phyloP scores from a whole-genome alignment of 1,284 basidiomycete species.

The Neonothopanus nambi region DNA sequence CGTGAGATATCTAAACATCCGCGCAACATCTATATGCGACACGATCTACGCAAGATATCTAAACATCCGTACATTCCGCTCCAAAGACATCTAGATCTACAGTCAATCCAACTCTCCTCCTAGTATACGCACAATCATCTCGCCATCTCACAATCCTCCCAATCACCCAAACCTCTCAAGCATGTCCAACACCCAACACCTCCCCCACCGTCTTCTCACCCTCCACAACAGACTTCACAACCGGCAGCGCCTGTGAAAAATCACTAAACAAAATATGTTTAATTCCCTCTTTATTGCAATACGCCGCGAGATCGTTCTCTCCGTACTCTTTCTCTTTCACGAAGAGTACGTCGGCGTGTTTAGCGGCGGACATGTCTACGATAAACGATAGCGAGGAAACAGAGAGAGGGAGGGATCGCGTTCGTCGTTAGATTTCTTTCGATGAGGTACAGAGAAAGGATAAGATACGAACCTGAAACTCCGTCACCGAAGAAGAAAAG shows the following conservation, averaged over 20 bases:
- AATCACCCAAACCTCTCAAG: conserved; percentile 2
- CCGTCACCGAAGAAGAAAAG: conserved; percentile 97
- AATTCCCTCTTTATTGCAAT: conserved; percentile 72
- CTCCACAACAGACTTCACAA: conserved; percentile 68
- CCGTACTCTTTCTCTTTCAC: conserved; percentile 80
- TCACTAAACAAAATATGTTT: conserved; percentile 67
- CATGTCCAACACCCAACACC: conserved; percentile 27
- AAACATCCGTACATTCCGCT: too few relatives aligned
- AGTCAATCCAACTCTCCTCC: too few relatives aligned
- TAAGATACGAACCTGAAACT: conserved; percentile 67
- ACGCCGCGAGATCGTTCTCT: conserved; percentile 83
- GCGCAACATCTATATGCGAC: too few relatives aligned
- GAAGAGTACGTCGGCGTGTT: conserved; percentile 87
- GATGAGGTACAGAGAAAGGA: too few relatives aligned
- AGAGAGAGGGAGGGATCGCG: neutral
- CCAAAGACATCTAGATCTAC: too few relatives aligned
- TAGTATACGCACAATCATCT: neutral
- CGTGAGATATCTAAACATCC: too few relatives aligned
- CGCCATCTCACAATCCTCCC: neutral
- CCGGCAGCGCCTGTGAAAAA: conserved; percentile 59
- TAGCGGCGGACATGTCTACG: conserved; percentile 85
- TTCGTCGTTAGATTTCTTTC: too few relatives aligned
- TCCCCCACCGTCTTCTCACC: conserved; percentile 50
- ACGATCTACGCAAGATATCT: too few relatives aligned
- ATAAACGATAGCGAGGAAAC: conserved; percentile 1